phyloP scores from a whole-genome alignment of 202 grass and related monocot genomes.

The Cymbopogon flexuosus region DNA sequence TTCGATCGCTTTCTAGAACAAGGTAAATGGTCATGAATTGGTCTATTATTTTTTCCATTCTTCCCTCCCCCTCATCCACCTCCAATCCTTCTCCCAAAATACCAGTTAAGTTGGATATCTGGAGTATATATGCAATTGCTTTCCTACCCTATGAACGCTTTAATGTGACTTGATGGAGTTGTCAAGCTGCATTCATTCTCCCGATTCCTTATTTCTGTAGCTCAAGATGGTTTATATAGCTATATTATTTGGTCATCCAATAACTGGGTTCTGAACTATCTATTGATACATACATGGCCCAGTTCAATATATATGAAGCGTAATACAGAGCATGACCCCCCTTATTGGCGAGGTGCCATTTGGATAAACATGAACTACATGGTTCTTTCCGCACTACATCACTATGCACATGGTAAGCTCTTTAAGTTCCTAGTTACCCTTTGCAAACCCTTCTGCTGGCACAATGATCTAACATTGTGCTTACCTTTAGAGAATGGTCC shows the following conservation, averaged over 20 bases:
- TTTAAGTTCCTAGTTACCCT: background rate
- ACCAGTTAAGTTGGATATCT: background rate
- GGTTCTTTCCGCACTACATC: conserved; percentile 83
- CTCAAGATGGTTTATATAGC: background rate
- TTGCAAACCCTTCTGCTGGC: background rate
- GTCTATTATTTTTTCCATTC: background rate
- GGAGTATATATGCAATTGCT: background rate
- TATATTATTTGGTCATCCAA: background rate
- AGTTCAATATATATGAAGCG: conserved; percentile 94
- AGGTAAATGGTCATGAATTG: conserved; percentile 43
- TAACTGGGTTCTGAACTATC: conserved; percentile 22
- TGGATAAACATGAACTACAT: conserved; percentile 99
- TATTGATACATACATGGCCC: conserved; percentile 28
- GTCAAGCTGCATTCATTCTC: background rate
- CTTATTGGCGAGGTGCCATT: conserved; percentile 94
- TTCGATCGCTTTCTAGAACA: conserved; percentile 81
- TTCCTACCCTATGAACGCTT: background rate
- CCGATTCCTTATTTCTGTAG: background rate
- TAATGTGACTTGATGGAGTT: background rate
- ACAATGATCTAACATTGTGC: background rate
- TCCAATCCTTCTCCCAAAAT: background rate
- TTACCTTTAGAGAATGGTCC: conserved; percentile 62
- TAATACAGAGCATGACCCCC: conserved; percentile 80
- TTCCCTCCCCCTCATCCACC: background rate
- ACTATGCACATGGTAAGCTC: conserved; percentile 67